These are phyloP conservation scores for Amyloporia xantha DNA, from an alignment of 768 basidiomycete genomes.

Conservation along the genomic window DNA sequence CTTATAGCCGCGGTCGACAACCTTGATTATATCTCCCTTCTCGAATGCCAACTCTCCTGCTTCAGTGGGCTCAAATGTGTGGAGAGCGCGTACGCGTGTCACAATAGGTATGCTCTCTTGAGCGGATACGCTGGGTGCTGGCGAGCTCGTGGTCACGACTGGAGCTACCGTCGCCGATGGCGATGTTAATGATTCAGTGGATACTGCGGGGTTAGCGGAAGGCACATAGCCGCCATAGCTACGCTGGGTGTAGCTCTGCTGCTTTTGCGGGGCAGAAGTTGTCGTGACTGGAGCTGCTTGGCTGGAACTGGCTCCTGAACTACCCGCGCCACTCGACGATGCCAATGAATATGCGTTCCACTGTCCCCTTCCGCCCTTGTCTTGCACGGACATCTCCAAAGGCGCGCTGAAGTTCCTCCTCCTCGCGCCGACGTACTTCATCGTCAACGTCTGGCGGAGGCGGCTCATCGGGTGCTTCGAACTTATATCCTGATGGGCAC, in stretches of 20 bases:
- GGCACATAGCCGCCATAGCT: constrained; percentile 53
- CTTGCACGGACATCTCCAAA: constrained; percentile 87
- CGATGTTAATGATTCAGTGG: constrained; percentile 24
- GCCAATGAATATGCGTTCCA: constrained; percentile 42
- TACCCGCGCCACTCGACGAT: constrained; percentile 30
- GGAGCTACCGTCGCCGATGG: constrained; percentile 19
- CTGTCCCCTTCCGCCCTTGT: constrained; percentile 71
- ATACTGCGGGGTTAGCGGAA: constrained; percentile 36
- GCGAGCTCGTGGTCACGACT: constrained; percentile 16
- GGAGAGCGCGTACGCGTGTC: constrained; percentile 82
- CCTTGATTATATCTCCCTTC: constrained; percentile 90
- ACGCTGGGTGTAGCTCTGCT: constrained; percentile 22
- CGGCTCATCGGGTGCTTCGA: constrained; percentile 53
- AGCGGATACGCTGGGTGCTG: constrained; percentile 23
- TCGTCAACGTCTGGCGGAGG: constrained; percentile 70
- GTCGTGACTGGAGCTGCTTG: constrained; percentile 9
- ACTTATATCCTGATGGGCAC: constrained; percentile 54
- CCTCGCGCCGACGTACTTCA: constrained; percentile 76
- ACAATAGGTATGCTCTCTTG: constrained; percentile 36
- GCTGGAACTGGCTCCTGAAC: constrained; percentile 23
- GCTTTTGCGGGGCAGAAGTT: constrained; percentile 16
- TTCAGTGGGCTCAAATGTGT: constrained; percentile 83
- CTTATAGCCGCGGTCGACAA: constrained; percentile 88
- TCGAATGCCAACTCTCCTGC: constrained; percentile 88
- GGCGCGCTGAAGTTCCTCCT: constrained; percentile 93